Conservation (phyloP, 805 yeast genomes). For the Kodamaea leandrae region DNA sequence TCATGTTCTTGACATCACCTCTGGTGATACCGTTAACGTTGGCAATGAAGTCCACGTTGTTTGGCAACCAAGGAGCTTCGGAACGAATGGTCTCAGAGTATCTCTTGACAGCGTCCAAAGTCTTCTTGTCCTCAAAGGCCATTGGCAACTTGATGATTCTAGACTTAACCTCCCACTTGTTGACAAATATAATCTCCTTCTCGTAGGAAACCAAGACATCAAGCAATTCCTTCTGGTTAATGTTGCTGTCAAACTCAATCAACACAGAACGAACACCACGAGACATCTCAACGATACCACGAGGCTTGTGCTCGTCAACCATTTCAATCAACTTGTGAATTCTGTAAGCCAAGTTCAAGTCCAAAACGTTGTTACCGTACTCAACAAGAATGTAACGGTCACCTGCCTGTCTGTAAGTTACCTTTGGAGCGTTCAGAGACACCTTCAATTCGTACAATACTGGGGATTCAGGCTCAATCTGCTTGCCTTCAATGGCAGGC, state of each 20-base stretch:
- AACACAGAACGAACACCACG: constrained; percentile 95
- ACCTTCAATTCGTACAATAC: constrained; percentile 54
- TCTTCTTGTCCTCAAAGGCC: constrained; percentile 93
- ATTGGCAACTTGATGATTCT: constrained; percentile 83
- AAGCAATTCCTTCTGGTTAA: constrained; percentile 62
- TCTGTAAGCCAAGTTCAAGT: constrained; percentile 79
- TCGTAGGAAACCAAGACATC: constrained; percentile 71
- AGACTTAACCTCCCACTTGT: constrained; percentile 84
- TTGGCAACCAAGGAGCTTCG: constrained; percentile 96
- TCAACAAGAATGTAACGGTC: constrained; percentile 90
- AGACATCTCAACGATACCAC: constrained; percentile 92
- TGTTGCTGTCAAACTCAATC: constrained; percentile 73
- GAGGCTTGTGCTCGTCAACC: constrained; percentile 61
- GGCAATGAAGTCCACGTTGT: constrained; percentile 93
- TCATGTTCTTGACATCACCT: constrained; percentile 72
- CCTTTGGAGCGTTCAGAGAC: constrained; percentile 57
- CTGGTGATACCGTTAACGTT: constrained; percentile 80
- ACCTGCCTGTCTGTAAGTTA: constrained; percentile 94
- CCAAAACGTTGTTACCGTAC: constrained; percentile 87
- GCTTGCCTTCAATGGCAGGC: constrained; percentile 27
- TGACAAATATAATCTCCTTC: constrained; percentile 65
- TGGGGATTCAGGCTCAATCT: constrained; percentile 59
- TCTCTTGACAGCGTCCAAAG: constrained; percentile 85
- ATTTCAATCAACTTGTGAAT: constrained; percentile 77
- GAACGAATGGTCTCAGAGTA: constrained; percentile 92